Base-by-base conservation (phyloP, 345 rosid genomes). In the Excoecaria agallocha region DNA sequence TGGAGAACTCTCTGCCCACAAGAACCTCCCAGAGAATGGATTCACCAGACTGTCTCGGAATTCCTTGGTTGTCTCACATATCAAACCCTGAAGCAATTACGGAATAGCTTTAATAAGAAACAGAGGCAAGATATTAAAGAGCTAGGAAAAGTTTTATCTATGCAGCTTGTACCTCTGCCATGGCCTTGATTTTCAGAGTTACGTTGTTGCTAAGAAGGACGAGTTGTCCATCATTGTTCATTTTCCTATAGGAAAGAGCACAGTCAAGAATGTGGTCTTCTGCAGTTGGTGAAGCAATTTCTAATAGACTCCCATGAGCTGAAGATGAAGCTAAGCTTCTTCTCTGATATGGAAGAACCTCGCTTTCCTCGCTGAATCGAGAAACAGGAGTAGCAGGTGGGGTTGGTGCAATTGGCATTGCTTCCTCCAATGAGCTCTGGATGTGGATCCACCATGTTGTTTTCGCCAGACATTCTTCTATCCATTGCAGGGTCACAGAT, bases 11-110 rank as follows among this genome's bases (percentile, higher is more conserved):
- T 84, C 94, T 5, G 84, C 83, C 98, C 97, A 95, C 88, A 89
- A 65, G 76, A 93, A 95, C 86, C 99, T 87, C 78, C 89, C 90
- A 0, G 98, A 90, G 80, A 95, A 95, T 9, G 99, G 98, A 79
- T 89, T 93, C 86, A 84, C 93, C 72, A 93, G 75, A 83, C 93
- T 89, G 78, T 85, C 85, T 6, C 89, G 81, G 74, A 91, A 90
- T 77, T 87, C 94, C 66, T 82, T 64, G 12, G 87, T 87, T 37
- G 91, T 87, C 87, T 93, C 99, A 13, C 98, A 91, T 37, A 85
- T 74, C 81, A 95, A 72, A 45, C 98, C 98, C 98, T 93, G 85
- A 65, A 78, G 75, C 52, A 68, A n/a, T 25, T 10, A 65, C 30
- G 8, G 52, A 56, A 13, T 10, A 12, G 25, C 45, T 8, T 30